Evolutionary conservation across 805 yeast species (phyloP), one percentile per base, ranked within the genome.

Genomic region (Teunomyces gatunensis): DNA sequence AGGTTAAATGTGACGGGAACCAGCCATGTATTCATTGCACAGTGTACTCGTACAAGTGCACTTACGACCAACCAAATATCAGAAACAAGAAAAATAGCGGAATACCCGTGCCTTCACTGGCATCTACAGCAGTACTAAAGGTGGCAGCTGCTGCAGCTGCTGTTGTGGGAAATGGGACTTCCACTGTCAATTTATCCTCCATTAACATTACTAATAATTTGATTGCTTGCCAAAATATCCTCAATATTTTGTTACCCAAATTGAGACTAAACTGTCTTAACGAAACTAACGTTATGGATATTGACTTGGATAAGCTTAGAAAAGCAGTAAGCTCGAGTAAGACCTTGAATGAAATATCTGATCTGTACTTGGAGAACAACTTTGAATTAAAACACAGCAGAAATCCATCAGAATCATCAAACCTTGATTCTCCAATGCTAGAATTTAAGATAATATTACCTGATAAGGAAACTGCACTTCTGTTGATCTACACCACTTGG

Each of bases 1-100:
- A 87, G 60, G 88, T 85, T 52, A 83, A 84, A 60, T 87, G 95
- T 65, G 90, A 85, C 61, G 94, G 92, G 4, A 77, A 78, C 55
- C 84, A 79, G 55, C 94, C 92, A 0, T 87, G 95, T 63, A 78
- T 80, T 28, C 89, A 84, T 63, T 89, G 96, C 61, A 86, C 96
- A 1, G 96, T 89, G 1, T 90, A 89, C 67, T 81, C 88, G 17
- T 87, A 86, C 64, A 85, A 81, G 48, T 89, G 97, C 66, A 81
- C 95, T 0, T 89, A 89, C 62, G 87, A 86, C 59, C 89, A 87
- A 58, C 92, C 95, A 7, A 75, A 85, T 45, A 69, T 75, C 47
- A 66, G 87, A 43, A 80, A 79, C 58, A 80, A 69, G 56, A 68
- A 66, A 49, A 59, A 61, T 42, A 55, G 59, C n/a, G 67, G 43